Evolutionary conservation across 148 eudicot species (phyloP).

Genomic region (Diospyros lotus): DNA sequence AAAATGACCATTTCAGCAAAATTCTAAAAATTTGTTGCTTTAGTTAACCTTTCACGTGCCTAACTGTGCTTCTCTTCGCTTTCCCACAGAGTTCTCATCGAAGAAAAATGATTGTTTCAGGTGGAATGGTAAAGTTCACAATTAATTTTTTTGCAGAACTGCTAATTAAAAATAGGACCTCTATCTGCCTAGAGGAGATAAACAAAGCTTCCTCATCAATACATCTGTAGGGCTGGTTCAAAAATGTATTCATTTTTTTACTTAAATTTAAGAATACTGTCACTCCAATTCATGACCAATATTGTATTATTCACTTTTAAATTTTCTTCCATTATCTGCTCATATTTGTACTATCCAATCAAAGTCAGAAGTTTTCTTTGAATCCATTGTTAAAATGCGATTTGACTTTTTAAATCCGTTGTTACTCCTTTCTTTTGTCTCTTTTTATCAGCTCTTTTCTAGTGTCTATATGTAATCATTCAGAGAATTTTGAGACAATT

Average conservation of each 20-base stretch:
- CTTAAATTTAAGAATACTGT: background rate
- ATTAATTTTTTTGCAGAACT: background rate
- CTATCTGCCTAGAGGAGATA: background rate
- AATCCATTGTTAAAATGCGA: background rate
- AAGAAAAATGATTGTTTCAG: constrained; percentile 25
- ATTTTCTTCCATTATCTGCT: background rate
- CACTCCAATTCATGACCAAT: background rate
- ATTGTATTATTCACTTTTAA: background rate
- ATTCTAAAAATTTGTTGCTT: constrained; percentile 1
- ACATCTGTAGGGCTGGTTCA: background rate
- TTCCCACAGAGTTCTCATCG: constrained; percentile 15
- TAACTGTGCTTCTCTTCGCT: background rate
- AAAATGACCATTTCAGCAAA: background rate
- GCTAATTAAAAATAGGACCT: background rate
- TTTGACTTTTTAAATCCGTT: no score
- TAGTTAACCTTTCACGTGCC: constrained; percentile 1
- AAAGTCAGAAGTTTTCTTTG: background rate
- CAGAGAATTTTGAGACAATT: background rate
- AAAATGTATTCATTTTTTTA: background rate
- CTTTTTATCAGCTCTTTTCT: no score
- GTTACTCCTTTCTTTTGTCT: no score
- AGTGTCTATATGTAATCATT: background rate
- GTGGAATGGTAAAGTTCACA: constrained; percentile 34
- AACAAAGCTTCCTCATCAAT: background rate
- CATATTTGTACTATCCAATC: background rate